Evolutionary conservation across 345 rosid species (phyloP), one percentile per base, ranked within the genome.

Genomic region (Eutrema heterophyllum): DNA sequence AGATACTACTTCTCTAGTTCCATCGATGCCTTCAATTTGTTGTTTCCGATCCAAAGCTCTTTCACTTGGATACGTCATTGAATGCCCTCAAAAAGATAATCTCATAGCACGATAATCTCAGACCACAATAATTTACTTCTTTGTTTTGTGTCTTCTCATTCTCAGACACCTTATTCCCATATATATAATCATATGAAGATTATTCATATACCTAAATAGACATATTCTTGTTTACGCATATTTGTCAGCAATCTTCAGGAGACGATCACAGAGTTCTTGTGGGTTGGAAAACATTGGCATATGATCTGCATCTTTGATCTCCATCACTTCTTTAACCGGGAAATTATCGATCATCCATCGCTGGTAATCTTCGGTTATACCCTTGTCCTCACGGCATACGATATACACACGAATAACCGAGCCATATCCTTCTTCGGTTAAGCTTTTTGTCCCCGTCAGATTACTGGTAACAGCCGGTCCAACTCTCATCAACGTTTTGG

Each of bases 251-350:
- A 75, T 71, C 16, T 77, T 56, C 9, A 39, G 27, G 6, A 84
- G 64, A 64, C 43, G 50, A 7, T 65, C 70, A 16, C 68, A 53
- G 5, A 86, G 75, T 58, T 82, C 79, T 1, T 8, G 39, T 12
- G 87, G 87, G 41, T 67, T 78, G 1, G 87, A 83, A 24, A 79
- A 40, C 78, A 85, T 82, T 27, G 76, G 70, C 89, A 82, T 83
- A 51, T 83, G 87, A 60, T 80, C 81, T 0, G 85, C 75, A 30
- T 70, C 80, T 7, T 51, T 12, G 46, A 86, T 82, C 67, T 57
- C 77, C 72, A 61, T 71, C 58, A 82, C 85, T 58, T 83, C 79
- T 40, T 80, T 43, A 14, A 64, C 64, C 35, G 67, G 78, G 44
- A 53, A 70, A 29, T 73, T 72, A 1, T 77, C 60, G 12, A 81